Conservation (phyloP, 2,329 filamentous ascomycete species). For the Passalora sequoiae region DNA sequence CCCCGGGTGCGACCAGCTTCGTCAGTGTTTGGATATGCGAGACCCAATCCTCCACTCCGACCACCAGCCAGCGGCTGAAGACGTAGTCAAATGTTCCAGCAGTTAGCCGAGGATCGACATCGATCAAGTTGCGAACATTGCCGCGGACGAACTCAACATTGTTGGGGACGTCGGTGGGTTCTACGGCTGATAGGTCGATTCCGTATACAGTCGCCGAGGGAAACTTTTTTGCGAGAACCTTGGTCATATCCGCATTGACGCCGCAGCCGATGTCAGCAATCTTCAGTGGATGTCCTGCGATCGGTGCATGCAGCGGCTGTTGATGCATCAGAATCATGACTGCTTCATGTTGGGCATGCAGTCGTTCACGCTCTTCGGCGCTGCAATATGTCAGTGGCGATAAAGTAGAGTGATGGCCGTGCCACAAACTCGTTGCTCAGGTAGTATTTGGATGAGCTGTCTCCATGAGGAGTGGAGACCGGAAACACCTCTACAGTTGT, state of each 20-base stretch:
- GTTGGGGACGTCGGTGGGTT: not conserved
- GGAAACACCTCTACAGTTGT: too few relatives aligned
- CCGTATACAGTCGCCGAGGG: conserved; percentile 10
- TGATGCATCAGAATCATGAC: conserved; percentile 8
- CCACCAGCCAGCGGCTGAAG: conserved; percentile 10
- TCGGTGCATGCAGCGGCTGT: conserved; percentile 7
- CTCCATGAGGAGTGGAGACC: not conserved
- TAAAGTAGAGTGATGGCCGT: not conserved
- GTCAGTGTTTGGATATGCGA: conserved; percentile 4
- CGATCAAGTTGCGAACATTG: conserved; percentile 9
- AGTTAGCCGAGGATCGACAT: conserved; percentile 2
- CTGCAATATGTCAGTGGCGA: not conserved
- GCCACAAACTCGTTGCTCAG: conserved; percentile 39
- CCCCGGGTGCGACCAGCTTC: conserved; percentile 5
- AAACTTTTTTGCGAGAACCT: conserved; percentile 19
- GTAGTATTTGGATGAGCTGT: not conserved
- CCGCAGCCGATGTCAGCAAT: conserved; percentile 39
- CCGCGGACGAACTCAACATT: conserved; percentile 13
- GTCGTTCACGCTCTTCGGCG: conserved; percentile 6
- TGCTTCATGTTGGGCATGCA: conserved; percentile 11
- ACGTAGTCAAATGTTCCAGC: conserved; percentile 8
- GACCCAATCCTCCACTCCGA: conserved; percentile 11
- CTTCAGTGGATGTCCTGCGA: not conserved
- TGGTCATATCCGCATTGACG: conserved; percentile 29
- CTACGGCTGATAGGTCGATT: conserved; percentile 9